These are phyloP conservation scores for Leucocoprinus sp. DNA, from an alignment of 768 basidiomycete genomes.

Conservation along the genomic window DNA sequence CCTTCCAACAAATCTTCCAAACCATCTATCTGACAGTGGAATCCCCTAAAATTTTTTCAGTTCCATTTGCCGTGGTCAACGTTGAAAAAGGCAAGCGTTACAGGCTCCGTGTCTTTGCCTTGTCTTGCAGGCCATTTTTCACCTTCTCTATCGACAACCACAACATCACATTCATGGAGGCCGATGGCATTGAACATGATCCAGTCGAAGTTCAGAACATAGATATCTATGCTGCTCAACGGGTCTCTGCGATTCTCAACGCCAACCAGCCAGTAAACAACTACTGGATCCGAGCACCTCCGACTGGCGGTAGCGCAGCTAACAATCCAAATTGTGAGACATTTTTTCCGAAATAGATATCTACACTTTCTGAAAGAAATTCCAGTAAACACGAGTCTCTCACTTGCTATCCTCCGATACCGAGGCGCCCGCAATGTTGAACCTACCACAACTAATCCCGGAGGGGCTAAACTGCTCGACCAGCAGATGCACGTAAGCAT, in stretches of 20 bases:
- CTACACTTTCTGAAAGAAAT: not conserved
- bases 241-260: slow-evolving; percentile 25
- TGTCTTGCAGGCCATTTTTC: slow-evolving; percentile 36
- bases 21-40: not conserved
- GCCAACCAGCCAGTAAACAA: slow-evolving; percentile 18
- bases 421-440: slow-evolving; percentile 25
- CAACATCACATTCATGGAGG: slow-evolving; percentile 20
- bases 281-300: slow-evolving; percentile 34
- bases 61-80: slow-evolving; percentile 25
- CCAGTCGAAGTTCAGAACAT: slow-evolving; percentile 31
- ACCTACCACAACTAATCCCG: slow-evolving; percentile 17
- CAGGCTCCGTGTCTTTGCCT: slow-evolving; percentile 44
- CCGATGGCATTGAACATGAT: slow-evolving; percentile 25
- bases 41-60: not conserved
- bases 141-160: slow-evolving; percentile 30
- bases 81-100: slow-evolving; percentile 37
- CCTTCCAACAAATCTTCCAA: not conserved
- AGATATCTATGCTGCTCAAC: slow-evolving; percentile 26
- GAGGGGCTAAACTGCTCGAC: slow-evolving; percentile 19
- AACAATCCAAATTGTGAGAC: slow-evolving; percentile 9
- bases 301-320: slow-evolving; percentile 24
- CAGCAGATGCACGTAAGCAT: slow-evolving; percentile 17
- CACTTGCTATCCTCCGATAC: slow-evolving; percentile 38
- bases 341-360: too few relatives aligned
- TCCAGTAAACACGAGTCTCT: slow-evolving; percentile 27